Base-by-base conservation (phyloP, 495 filamentous ascomycete genomes). In the Xylaria sp. region DNA sequence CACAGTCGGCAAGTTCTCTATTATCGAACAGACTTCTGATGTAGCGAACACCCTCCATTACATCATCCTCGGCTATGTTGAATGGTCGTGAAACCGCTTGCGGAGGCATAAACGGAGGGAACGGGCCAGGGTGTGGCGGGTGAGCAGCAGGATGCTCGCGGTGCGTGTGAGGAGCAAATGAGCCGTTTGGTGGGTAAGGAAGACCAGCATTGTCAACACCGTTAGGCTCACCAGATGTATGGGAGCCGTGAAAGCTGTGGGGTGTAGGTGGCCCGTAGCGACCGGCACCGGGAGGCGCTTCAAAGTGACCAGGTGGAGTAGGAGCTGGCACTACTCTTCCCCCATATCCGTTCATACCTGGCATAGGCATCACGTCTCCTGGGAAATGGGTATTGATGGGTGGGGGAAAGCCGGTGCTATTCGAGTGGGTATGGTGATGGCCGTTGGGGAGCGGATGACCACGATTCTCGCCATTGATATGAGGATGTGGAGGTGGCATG, bases 241-340 rank as follows among this genome's bases (percentile, higher is more conserved):
- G 86, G 4, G 86, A 88, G 21, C 83, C 86, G 21, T 87, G 85
- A 50, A 86, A 85, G 70, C 86, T 88, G 46, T 84, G 85, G 5
- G 86, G 85, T 8, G 85, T 87, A 7, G 83, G 81, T 7, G 85
- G 82, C 0, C 81, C 82, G 63, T 83, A 84, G 71, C 74, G 78
- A 69, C 79, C 67, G 40, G 73, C 70, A 52, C 72, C 63, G 41
- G 82, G 78, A 4, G 79, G 79, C 21, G 77, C 77, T 33, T 86
- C 84, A 17, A 78, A 69, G 29, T 76, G 76, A n/a, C 71, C 77
- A 69, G 80, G 79, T 14, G 71, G 61, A 74, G 71, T n/a, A 79
- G 79, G 50, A 76, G 81, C 35, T 71, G 79, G 72, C 65, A 78
- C n/a, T 71, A 77, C 70, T 83, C 82, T 37, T 35, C 33, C 57